Conservation (phyloP, 352 stramenopile species). For the Phytophthora citrophthora region DNA sequence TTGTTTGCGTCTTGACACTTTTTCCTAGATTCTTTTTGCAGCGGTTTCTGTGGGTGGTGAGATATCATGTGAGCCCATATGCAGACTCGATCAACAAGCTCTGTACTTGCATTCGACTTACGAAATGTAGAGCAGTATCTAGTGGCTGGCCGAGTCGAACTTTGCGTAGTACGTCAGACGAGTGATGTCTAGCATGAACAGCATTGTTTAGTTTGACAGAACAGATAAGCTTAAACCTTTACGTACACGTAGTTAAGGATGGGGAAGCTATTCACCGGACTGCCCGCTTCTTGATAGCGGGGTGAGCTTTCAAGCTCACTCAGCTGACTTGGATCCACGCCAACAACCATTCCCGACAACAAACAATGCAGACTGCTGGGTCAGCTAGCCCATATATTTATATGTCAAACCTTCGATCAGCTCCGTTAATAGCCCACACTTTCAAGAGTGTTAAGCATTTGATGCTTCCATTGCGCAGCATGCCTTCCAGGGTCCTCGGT, state of each 20-base stretch:
- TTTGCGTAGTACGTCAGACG: slow-evolving; percentile 58
- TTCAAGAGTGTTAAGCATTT: slow-evolving; percentile 75
- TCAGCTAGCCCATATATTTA: slow-evolving; percentile 14
- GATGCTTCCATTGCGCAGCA: slow-evolving; percentile 79
- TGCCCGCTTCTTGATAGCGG: slow-evolving; percentile 42
- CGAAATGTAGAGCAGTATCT: slow-evolving; percentile 40
- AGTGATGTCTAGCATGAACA: slow-evolving; percentile 47
- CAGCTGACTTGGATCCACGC: neutral
- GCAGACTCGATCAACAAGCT: neutral
- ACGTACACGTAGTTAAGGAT: slow-evolving; percentile 79
- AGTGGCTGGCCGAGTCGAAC: slow-evolving; percentile 66
- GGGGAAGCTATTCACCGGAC: slow-evolving; percentile 36
- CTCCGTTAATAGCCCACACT: slow-evolving; percentile 76
- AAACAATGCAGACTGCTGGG: neutral
- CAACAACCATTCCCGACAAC: slow-evolving; percentile 16
- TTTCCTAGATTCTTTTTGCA: neutral
- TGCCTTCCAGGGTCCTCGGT: slow-evolving; percentile 69
- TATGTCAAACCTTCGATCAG: slow-evolving; percentile 4
- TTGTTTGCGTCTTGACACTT: neutral
- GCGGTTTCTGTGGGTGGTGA: slow-evolving; percentile 3
- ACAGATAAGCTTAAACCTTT: too few relatives aligned
- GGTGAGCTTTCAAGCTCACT: slow-evolving; percentile 9
- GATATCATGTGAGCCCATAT: slow-evolving; percentile 2
- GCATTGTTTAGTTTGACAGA: neutral
- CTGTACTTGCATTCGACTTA: slow-evolving; percentile 14